Base-by-base conservation (phyloP, 495 filamentous ascomycete genomes). In the Aspergillus sclerotiicarbonarius region DNA sequence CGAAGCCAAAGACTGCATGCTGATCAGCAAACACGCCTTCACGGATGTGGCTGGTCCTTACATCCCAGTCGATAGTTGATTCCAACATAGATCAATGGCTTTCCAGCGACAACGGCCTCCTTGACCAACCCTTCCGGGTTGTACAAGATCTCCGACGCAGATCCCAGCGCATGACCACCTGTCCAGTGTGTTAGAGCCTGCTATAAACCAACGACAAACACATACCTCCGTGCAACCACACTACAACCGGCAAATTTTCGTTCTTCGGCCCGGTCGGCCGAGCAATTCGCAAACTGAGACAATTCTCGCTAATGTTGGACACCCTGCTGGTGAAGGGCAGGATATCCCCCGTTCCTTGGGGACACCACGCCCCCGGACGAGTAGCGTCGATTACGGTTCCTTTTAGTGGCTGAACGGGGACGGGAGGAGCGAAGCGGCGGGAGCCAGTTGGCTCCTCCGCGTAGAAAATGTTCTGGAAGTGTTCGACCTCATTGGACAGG, bases 381-480 rank as follows among this genome's bases (percentile, higher is more conserved):
- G 64, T 71, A 8, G 79, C 78, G 61, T 72, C 62, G 35, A 80
- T 62, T 29, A 70, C 62, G 9, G 65, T 62, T 5, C 72, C 73
- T 0, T 51, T 56, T 16, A 60, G 16, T 4, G 67, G 71, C 4
- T 57, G 55, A 44, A 66, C 63, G 8, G 74, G 65, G 7, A 65
- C 51, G 4, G 79, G 79, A 6, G 76, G 69, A 29, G 75, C 74
- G 62, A 82, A 82, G 9, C 77, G 71, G 18, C 75, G 71, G 7
- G 59, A 30, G 2, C 75, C 78, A 13, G 65, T 46, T 4, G 78
- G 79, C 48, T 73, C 72, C 56, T 77, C 46, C 1, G 71, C 79
- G 53, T 73, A 82, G 18, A 73, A 73, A 25, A 82, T 76, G 31
- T 71, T 72, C 10, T 76, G 66, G 59, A 80, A 82, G 8, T 70